A percentile compares a stretch with the other conserved stretches of the same genome.
phyloP scores from a whole-genome alignment of 768 basidiomycete species.

The Tulasnella sp. region DNA sequence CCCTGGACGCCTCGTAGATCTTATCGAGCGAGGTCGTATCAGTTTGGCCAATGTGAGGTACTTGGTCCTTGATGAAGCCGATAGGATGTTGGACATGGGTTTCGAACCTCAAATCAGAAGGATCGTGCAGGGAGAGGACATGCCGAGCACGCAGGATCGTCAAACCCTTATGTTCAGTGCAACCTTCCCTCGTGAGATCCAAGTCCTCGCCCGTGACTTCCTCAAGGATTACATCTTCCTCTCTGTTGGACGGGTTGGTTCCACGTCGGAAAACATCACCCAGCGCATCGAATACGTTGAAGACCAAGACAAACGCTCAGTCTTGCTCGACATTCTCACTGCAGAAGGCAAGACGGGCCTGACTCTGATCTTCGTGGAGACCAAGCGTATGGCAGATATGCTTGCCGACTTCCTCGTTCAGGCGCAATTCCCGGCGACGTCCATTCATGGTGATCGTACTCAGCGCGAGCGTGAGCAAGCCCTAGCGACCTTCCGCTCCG shows the following conservation, averaged over 20 bases:
- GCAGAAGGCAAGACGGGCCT: constrained; percentile 60
- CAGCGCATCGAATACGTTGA: constrained; percentile 99
- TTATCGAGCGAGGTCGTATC: constrained; percentile 96
- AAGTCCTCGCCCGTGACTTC: constrained; percentile 90
- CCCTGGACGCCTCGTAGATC: constrained; percentile 92
- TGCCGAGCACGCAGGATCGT: constrained; percentile 83
- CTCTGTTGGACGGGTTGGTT: constrained; percentile 94
- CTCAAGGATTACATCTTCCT: constrained; percentile 98
- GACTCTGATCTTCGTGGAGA: constrained; percentile 96
- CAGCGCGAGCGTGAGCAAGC: constrained; percentile 97
- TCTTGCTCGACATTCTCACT: constrained; percentile 83
- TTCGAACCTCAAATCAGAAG: constrained; percentile 99
- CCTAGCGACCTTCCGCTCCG: constrained; percentile 87
- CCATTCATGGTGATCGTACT: constrained; percentile 95
- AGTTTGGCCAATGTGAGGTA: constrained; percentile 93
- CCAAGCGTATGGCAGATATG: constrained; percentile 98
- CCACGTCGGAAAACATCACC: constrained; percentile 98
- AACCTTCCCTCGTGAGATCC: constrained; percentile 98
- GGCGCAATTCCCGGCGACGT: constrained; percentile 78
- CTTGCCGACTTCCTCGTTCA: constrained; percentile 87
- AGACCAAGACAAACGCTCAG: constrained; percentile 91
- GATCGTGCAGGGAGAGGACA: constrained; percentile 96
- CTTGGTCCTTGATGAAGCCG: constrained; percentile 97
- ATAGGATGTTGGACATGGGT: constrained; percentile 99
- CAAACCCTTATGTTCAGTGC: constrained; percentile 99